Conservation (phyloP, 345 rosid genomes). For the Eucalyptus melliodora region DNA sequence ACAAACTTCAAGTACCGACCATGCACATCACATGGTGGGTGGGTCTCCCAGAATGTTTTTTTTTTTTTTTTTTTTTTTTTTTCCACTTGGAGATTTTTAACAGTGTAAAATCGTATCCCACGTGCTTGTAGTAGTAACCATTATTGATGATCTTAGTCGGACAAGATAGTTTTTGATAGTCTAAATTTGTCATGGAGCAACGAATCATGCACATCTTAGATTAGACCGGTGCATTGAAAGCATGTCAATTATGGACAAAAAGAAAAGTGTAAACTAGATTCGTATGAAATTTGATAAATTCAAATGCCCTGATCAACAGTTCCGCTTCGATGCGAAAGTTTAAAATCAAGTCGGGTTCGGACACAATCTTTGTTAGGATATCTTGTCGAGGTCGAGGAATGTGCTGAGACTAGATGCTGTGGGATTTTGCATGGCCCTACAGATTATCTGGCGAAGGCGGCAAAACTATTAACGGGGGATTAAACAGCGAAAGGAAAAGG, state of each 20-base stretch:
- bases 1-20: neutral
- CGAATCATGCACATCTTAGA: accelerated
- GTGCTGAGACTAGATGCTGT: neutral
- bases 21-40: neutral
- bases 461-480: neutral
- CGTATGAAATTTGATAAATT: neutral
- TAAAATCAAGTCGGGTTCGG: neutral
- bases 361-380: neutral
- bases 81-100: neutral
- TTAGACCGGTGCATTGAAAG: neutral
- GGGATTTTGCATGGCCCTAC: neutral
- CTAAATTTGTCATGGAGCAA: neutral
- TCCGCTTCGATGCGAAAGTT: neutral
- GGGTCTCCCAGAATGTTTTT: neutral
- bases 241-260: neutral
- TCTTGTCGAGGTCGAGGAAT: neutral
- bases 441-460: neutral
- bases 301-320: neutral
- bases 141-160: neutral
- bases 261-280: neutral
- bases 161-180: neutral
- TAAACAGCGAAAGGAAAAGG: neutral
- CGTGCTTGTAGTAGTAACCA: neutral
- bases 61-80: neutral
- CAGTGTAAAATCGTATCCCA: neutral